Base-by-base conservation (phyloP, 371 early-diverging fungal genomes). In the Cokeromyces recurvatus region DNA sequence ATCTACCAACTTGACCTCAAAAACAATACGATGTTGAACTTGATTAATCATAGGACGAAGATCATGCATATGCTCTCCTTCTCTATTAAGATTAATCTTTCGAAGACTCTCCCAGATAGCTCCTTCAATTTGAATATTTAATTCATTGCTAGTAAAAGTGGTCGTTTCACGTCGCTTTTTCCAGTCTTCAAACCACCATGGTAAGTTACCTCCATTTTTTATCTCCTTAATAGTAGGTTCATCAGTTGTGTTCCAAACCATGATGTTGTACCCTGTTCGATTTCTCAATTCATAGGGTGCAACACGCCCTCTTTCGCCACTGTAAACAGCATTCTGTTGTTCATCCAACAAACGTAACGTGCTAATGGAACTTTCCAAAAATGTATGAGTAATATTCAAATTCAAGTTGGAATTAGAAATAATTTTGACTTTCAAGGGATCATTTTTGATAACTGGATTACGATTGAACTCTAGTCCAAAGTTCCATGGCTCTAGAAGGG, bases 171-270 rank as follows among this genome's bases (percentile, higher is more conserved):
- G 87, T 62, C 85, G 85, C 38, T 82, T 85, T 37, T 91, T 77
- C 97, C 97, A 98, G 60, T 97, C 94, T 46, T 94, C 95, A 57
- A 97, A 97, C 34, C 91, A 82, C 95, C 95, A 98, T 5, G 91
- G 84, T 24, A 91, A 64, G 20, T 87, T 88, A 5, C 71, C 72
- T 8, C 86, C 86, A 54, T 93, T 83, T 19, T 74, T 64, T 10
- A 94, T 62, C 37, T 82, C 66, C 17, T 81, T 75, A 5, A 94
- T 69, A 14, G 80, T 71, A 11, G 84, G 82, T 17, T 86, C 85
- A 44, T 59, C 62, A 3, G 66, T 62, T 17, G 86, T 84, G n/a
- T 84, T 82, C 97, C 97, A 96, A 10, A 98, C 76, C 51, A 86
- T 82, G 49, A 97, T 79, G 32, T 79, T 68, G 46, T 92, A 90